Evolutionary conservation across 2,329 filamentous ascomycete genomes (phyloP).

Genomic region (Penicillium sp.): DNA sequence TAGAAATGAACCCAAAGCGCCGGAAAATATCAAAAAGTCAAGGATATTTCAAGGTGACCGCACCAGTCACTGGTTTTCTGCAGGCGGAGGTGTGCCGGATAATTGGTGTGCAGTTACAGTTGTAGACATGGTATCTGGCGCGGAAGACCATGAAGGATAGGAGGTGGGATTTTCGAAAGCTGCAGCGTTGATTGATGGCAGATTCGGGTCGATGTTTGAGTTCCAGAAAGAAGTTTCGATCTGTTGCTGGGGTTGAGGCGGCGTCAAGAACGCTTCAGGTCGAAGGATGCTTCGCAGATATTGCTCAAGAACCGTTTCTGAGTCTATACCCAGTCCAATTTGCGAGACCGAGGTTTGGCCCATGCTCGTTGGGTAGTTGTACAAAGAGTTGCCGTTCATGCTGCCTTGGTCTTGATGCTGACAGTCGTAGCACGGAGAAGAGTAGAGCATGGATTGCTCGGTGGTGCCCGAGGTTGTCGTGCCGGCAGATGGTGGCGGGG

Average conservation of each 20-base stretch:
- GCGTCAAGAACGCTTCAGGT: constrained; percentile 9
- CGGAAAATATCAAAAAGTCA: neutral
- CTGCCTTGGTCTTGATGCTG: neutral
- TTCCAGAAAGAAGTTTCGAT: constrained; percentile 4
- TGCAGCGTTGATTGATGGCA: neutral
- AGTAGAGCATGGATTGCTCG: neutral
- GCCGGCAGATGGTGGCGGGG: neutral
- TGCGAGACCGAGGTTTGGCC: neutral
- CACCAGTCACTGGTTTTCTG: neutral
- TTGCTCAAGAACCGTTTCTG: constrained; percentile 2
- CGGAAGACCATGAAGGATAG: neutral
- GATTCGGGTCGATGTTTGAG: constrained; percentile 10
- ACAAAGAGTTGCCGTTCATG: neutral
- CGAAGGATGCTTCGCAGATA: constrained; percentile 11
- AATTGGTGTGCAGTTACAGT: neutral
- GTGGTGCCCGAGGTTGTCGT: neutral
- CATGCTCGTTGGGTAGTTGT: neutral
- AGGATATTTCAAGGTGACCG: neutral
- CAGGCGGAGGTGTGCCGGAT: neutral
- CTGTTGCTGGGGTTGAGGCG: neutral
- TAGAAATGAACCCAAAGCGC: neutral
- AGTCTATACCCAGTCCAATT: neutral
- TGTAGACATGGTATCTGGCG: neutral
- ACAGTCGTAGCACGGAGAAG: constrained; percentile 2
- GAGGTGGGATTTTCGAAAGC: neutral